Base-by-base conservation (phyloP, 441 rosid species). In the Populus hybrid region DNA sequence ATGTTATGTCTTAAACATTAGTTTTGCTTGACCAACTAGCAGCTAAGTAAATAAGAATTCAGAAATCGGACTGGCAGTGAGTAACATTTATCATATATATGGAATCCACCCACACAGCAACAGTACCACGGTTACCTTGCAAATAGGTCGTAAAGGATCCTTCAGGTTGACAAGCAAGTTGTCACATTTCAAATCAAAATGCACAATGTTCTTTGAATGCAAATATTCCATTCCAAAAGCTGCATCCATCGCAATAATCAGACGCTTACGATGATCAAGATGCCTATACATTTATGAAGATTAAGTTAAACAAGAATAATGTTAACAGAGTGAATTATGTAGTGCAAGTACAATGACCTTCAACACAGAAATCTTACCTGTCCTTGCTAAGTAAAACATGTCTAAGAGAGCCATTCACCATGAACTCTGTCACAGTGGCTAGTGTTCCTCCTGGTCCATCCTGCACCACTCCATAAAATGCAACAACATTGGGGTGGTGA, bases 181-280 rank as follows among this genome's bases (percentile, higher is more conserved):
- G 81, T 94, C 98, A 76, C 98, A 92, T 86, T 94, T 94, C 81
- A 94, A 80, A 90, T 94, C 98, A 78, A 94, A 92, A 85, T 94
- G 97, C 79, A 92, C 97, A 76, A 90, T 92, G 76, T 92, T 92
- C 85, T 91, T 92, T 66, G 95, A 89, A 77, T 93, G 98, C 76
- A 94, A 76, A 86, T 92, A 94, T 84, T 94, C 97, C 97, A 92
- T 94, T 73, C 98, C 98, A 83, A 94, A 94, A 72, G 98, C 98
- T 61, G 97, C 98, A 85, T 94, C 98, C 95, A 94, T 90, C 69
- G 98, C 97, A 79, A 94, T 92, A 79, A 90, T 87, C 72, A 92
- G 89, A 80, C 88, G 85, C 86, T 85, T 94, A 34, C 93, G 95
- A 72, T 87, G 94, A 86, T 94, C 98, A 80, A 94, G 95, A 72